Percentiles rank a stretch among this genome's conserved stretches.
phyloP scores from a whole-genome alignment of 495 filamentous ascomycete genomes.

The Hypoxylon rickii region DNA sequence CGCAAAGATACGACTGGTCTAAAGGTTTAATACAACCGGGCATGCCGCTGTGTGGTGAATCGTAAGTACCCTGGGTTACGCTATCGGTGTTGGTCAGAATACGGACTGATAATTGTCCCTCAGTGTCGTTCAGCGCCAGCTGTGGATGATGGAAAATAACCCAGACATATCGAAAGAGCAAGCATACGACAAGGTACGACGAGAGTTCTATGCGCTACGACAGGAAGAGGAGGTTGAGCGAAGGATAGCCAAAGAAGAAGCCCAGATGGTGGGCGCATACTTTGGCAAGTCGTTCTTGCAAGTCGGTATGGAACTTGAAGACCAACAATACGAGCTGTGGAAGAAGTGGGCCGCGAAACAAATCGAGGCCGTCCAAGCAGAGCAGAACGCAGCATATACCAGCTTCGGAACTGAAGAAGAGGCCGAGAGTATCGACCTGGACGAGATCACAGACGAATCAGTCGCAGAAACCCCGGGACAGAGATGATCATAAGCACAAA shows the following conservation, averaged over 20 bases:
- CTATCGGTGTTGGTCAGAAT: no score
- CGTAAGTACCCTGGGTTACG: constrained; percentile 63
- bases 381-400: constrained; percentile 54
- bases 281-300: constrained; percentile 78
- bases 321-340: constrained; percentile 77
- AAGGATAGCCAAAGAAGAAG: constrained; percentile 87
- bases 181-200: constrained; percentile 87
- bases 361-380: constrained; percentile 47
- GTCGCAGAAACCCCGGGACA: background rate
- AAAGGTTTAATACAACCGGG: constrained; percentile 73
- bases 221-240: constrained; percentile 81
- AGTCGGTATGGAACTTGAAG: constrained; percentile 81
- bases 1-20: constrained; percentile 75
- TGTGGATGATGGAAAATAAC: constrained; percentile 76
- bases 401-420: constrained; percentile 40
- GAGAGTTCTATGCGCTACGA: constrained; percentile 86
- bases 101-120: constrained; percentile 11
- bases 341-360: constrained; percentile 72
- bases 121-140: constrained; percentile 91
- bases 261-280: constrained; percentile 77
- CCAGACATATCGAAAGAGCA: constrained; percentile 58
- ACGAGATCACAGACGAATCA: constrained; percentile 13
- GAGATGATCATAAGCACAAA: constrained; percentile 1
- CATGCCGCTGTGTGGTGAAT: constrained; percentile 82
- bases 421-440: constrained; percentile 10